phyloP scores from a whole-genome alignment of 2,329 filamentous ascomycete species.

The Corinectria fuckeliana region DNA sequence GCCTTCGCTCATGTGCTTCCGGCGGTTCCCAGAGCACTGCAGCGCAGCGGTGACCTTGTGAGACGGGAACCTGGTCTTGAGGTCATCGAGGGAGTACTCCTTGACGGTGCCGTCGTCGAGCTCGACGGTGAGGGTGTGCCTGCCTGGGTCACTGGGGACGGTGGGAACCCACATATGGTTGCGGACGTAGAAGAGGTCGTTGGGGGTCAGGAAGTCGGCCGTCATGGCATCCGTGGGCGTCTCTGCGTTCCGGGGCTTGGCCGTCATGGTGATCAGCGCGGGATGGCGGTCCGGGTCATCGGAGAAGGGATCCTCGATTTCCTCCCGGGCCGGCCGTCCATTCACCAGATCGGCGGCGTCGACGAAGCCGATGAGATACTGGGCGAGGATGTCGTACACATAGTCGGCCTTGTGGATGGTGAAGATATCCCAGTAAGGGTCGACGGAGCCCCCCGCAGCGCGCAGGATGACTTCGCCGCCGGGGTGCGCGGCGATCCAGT shows the following conservation, averaged over 20 bases:
- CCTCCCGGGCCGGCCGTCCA: constrained; percentile 58
- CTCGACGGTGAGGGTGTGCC: constrained; percentile 60
- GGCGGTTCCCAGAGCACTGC: constrained; percentile 67
- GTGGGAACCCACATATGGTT: constrained; percentile 70
- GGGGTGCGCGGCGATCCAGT: constrained; percentile 70
- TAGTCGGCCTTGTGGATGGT: constrained; percentile 71
- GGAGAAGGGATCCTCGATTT: constrained; percentile 66
- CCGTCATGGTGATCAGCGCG: constrained; percentile 57
- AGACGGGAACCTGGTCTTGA: constrained; percentile 57
- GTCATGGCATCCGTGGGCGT: constrained; percentile 58
- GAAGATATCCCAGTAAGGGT: constrained; percentile 75
- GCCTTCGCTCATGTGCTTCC: constrained; percentile 62
- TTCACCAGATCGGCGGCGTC: constrained; percentile 65
- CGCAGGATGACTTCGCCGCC: constrained; percentile 72
- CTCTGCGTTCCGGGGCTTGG: constrained; percentile 67
- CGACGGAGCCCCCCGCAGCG: constrained; percentile 68
- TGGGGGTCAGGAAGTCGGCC: constrained; percentile 60
- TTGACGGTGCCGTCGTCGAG: constrained; percentile 60
- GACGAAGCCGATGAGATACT: constrained; percentile 68
- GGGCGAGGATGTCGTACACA: constrained; percentile 68
- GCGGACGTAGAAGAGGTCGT: constrained; percentile 63
- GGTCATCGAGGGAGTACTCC: constrained; percentile 60
- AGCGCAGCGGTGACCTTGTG: constrained; percentile 61
- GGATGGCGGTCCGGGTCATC: constrained; percentile 60
- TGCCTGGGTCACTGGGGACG: constrained; percentile 45